Conservation (phyloP, 2,329 filamentous ascomycete genomes). For the Aspergillus sp. region DNA sequence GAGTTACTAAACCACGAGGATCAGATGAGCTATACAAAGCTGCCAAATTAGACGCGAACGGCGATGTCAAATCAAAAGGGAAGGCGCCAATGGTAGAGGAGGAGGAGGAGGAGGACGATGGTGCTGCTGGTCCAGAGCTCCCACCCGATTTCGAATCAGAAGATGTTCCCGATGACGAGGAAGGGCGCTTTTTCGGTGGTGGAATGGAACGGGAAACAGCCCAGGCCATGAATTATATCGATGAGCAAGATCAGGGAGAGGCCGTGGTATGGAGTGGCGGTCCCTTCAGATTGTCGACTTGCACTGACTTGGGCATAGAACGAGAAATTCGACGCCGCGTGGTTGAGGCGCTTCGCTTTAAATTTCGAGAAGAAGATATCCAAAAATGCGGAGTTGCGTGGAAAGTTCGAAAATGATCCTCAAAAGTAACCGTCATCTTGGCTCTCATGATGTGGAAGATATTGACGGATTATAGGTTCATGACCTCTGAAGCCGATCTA, state of each 20-base stretch:
- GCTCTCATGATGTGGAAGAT: not conserved
- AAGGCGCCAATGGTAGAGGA: slow-evolving; percentile 50
- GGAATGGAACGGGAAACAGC: slow-evolving; percentile 80
- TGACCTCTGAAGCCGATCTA: slow-evolving; percentile 82
- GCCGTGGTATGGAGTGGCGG: slow-evolving; percentile 36
- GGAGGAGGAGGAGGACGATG: slow-evolving; percentile 46
- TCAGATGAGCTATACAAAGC: slow-evolving; percentile 60
- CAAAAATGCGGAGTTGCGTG: slow-evolving; percentile 85
- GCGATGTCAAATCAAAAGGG: slow-evolving; percentile 50
- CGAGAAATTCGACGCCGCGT: slow-evolving; percentile 78
- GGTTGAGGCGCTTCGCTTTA: slow-evolving; percentile 78
- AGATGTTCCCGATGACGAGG: slow-evolving; percentile 73
- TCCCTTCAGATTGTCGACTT: not conserved
- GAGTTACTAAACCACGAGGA: slow-evolving; percentile 17
- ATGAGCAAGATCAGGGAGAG: slow-evolving; percentile 61
- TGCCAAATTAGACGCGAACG: slow-evolving; percentile 53
- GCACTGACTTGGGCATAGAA: slow-evolving; percentile 39
- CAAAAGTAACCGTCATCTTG: slow-evolving; percentile 56
- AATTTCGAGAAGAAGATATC: slow-evolving; percentile 88
- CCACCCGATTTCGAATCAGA: slow-evolving; percentile 59
- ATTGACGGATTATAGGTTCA: slow-evolving; percentile 53
- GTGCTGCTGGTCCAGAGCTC: slow-evolving; percentile 54
- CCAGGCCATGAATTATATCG: slow-evolving; percentile 84
- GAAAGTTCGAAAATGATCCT: slow-evolving; percentile 77
- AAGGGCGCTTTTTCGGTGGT: slow-evolving; percentile 92